Evolutionary conservation across 495 filamentous ascomycete species (phyloP).

Genomic region (Aspergillus cristatus): DNA sequence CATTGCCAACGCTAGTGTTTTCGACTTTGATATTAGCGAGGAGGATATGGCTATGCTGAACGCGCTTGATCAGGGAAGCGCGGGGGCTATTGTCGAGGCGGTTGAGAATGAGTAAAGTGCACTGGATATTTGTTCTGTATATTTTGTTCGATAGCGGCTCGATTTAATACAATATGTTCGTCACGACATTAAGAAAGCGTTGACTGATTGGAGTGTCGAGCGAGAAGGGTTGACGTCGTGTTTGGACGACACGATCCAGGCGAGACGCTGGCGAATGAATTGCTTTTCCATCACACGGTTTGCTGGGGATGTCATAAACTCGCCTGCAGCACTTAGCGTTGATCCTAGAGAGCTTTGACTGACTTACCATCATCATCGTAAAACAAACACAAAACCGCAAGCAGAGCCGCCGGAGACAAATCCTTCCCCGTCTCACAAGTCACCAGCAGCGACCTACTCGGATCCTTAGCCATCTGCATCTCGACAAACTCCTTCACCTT

Average conservation of each 20-base stretch:
- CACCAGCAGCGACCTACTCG: slow-evolving; percentile 39
- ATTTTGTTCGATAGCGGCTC: too few relatives aligned
- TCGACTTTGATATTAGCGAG: slow-evolving; percentile 51
- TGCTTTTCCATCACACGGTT: slow-evolving; percentile 52
- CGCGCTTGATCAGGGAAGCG: slow-evolving; percentile 52
- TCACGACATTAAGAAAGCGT: slow-evolving; percentile 68
- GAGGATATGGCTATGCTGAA: slow-evolving; percentile 58
- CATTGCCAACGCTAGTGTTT: slow-evolving; percentile 55
- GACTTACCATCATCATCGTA: slow-evolving; percentile 46
- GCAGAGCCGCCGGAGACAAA: slow-evolving; percentile 51
- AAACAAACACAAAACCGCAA: slow-evolving; percentile 55
- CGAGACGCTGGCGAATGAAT: slow-evolving; percentile 65
- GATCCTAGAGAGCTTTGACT: background rate
- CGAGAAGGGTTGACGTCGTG: slow-evolving; percentile 72
- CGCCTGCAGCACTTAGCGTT: slow-evolving; percentile 14
- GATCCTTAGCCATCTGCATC: slow-evolving; percentile 17
- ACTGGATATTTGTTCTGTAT: too few relatives aligned
- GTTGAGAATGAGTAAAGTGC: slow-evolving; percentile 35
- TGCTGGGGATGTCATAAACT: slow-evolving; percentile 19
- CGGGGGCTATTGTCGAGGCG: slow-evolving; percentile 44
- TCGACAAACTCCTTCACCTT: slow-evolving; percentile 40
- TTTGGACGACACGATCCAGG: slow-evolving; percentile 65
- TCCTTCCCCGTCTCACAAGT: slow-evolving; percentile 57
- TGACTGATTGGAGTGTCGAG: slow-evolving; percentile 75
- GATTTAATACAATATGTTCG: slow-evolving; percentile 3